Evolutionary conservation across 164 flowering plant species (phyloP).

Genomic region (Liriodendron chinense): DNA sequence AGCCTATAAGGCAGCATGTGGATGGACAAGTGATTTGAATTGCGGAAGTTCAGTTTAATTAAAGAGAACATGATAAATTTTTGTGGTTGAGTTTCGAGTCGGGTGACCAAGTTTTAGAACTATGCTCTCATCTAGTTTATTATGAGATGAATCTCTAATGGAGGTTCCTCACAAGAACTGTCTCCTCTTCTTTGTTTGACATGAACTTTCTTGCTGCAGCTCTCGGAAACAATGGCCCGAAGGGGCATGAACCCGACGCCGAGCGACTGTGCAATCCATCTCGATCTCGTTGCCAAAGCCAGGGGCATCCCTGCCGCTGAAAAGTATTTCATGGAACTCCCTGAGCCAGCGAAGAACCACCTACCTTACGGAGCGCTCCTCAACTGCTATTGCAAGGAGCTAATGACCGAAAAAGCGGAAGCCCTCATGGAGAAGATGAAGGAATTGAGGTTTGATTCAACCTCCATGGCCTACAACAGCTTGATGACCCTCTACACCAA

Average conservation of each 20-base stretch:
- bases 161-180: background rate
- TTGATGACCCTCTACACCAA: constrained; percentile 83
- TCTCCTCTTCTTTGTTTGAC: background rate
- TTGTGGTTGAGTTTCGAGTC: too few relatives aligned
- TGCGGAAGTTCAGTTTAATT: too few relatives aligned
- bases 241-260: constrained; percentile 84
- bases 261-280: constrained; percentile 88
- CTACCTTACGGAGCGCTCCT: constrained; percentile 82
- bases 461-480: constrained; percentile 85
- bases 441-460: constrained; percentile 58
- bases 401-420: constrained; percentile 83
- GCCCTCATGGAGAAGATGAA: constrained; percentile 88
- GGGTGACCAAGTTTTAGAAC: too few relatives aligned
- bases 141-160: background rate
- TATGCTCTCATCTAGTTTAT: too few relatives aligned
- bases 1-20: too few relatives aligned
- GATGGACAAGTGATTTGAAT: too few relatives aligned
- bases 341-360: constrained; percentile 73
- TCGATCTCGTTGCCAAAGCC: constrained; percentile 80
- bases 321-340: constrained; percentile 67
- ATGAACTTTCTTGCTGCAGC: constrained; percentile 34
- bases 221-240: constrained; percentile 62
- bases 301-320: constrained; percentile 75
- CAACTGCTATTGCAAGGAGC: constrained; percentile 87
- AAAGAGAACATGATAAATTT: too few relatives aligned